Conservation (phyloP, 495 filamentous ascomycete species). For the Daldinia concentrica region DNA sequence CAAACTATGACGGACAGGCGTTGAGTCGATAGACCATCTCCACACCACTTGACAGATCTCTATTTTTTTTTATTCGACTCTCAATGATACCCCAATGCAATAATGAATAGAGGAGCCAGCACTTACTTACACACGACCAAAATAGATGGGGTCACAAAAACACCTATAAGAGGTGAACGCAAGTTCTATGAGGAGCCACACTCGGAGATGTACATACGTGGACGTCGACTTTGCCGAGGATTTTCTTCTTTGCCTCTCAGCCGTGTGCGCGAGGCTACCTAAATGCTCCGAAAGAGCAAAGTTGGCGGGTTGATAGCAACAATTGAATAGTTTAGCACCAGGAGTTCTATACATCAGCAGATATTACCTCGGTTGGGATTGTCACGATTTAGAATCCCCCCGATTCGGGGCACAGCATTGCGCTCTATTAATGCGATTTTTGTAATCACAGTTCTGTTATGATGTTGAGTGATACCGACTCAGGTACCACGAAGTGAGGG, state of each 20-base stretch:
- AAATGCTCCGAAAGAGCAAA: slow-evolving; percentile 18
- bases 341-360: slow-evolving; percentile 6
- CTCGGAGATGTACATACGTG: slow-evolving; percentile 26
- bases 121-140: slow-evolving; percentile 23
- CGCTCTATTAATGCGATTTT: background rate
- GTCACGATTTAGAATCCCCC: slow-evolving; percentile 12
- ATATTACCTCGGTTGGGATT: slow-evolving; percentile 9
- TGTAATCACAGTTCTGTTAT: background rate
- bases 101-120: slow-evolving; percentile 33
- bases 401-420: background rate
- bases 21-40: slow-evolving; percentile 40
- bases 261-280: slow-evolving; percentile 15
- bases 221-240: background rate
- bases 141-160: slow-evolving; percentile 45
- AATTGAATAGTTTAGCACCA: slow-evolving; percentile 16
- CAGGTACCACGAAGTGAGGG: background rate
- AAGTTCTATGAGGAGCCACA: slow-evolving; percentile 25
- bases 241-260: background rate
- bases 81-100: slow-evolving; percentile 45
- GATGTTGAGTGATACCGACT: background rate
- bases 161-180: slow-evolving; percentile 25
- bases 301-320: slow-evolving; percentile 19
- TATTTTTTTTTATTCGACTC: slow-evolving; percentile 33
- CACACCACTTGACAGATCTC: slow-evolving; percentile 36
- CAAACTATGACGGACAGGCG: slow-evolving; percentile 30